Percentiles rank a stretch among this genome's conserved stretches.
phyloP scores from a whole-genome alignment of 805 yeast genomes.

The Ogataea methanolica region DNA sequence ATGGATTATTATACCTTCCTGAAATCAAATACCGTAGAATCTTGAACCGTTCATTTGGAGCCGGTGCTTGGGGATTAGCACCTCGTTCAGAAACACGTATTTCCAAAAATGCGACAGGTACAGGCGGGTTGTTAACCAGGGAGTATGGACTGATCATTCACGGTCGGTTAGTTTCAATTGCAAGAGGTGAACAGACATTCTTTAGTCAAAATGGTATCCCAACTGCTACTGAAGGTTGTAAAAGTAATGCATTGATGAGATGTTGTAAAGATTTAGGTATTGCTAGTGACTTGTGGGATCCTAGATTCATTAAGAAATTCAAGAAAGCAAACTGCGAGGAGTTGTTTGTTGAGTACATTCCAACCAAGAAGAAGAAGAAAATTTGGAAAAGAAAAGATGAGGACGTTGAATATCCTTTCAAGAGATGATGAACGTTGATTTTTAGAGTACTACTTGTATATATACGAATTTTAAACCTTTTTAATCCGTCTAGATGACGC shows the following conservation, averaged over 20 bases:
- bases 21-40: conserved; percentile 93
- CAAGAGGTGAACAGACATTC: conserved; percentile 94
- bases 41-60: conserved; percentile 88
- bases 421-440: conserved; percentile 24
- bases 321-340: conserved; percentile 69
- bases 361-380: conserved; percentile 80
- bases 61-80: conserved; percentile 98
- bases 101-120: conserved; percentile 43
- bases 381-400: conserved; percentile 89
- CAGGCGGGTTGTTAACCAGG: conserved; percentile 57
- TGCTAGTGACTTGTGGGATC: conserved; percentile 98
- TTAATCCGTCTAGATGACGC: too few relatives aligned
- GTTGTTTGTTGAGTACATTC: conserved; percentile 78
- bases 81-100: conserved; percentile 85
- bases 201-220: conserved; percentile 83
- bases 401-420: conserved; percentile 82
- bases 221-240: conserved; percentile 96
- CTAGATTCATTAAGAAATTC: conserved; percentile 71
- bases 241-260: conserved; percentile 94
- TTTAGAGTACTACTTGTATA: background rate
- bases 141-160: conserved; percentile 86
- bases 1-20: conserved; percentile 86
- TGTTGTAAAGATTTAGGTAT: conserved; percentile 97
- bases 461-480: too few relatives aligned
- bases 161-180: conserved; percentile 85